A percentile compares a stretch with the other conserved stretches of the same genome.
Conservation (phyloP, 495 filamentous ascomycete genomes). For the Neurospora sp. region DNA sequence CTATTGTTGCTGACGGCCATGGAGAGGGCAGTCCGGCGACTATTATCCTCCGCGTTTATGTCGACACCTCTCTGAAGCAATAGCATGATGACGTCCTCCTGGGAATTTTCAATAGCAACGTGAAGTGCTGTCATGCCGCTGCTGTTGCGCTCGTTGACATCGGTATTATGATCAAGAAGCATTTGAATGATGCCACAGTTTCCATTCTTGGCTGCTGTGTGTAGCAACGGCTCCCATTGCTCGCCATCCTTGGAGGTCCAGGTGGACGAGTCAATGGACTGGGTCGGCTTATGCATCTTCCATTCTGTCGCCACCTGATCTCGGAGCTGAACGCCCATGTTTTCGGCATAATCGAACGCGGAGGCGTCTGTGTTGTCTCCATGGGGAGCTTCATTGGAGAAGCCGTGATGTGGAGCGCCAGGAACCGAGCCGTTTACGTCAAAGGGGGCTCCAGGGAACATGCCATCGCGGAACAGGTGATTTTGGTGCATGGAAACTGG, state of each 20-base stretch:
- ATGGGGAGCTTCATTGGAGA: neutral
- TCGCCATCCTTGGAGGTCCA: neutral
- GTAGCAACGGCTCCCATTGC: slow-evolving; percentile 1
- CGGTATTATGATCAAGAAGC: neutral
- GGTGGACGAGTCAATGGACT: neutral
- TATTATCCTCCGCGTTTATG: neutral
- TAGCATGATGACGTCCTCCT: slow-evolving; percentile 2
- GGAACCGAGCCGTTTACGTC: neutral
- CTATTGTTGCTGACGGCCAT: slow-evolving; percentile 1
- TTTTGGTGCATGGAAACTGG: neutral
- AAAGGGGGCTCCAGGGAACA: neutral
- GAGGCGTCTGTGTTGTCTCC: neutral
- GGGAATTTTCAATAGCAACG: neutral
- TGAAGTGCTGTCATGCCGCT: slow-evolving; percentile 1
- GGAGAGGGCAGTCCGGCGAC: neutral
- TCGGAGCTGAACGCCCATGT: neutral
- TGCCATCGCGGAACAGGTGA: neutral
- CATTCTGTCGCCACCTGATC: neutral
- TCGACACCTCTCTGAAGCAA: neutral
- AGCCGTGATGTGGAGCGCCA: neutral
- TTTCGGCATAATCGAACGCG: neutral
- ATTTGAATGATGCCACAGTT: slow-evolving; percentile 1
- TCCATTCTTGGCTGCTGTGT: slow-evolving; percentile 2
- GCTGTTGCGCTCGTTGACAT: slow-evolving; percentile 3
- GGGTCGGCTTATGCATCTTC: neutral